Conservation (phyloP, 257 asterid genomes). For the Scutellaria baicalensis region DNA sequence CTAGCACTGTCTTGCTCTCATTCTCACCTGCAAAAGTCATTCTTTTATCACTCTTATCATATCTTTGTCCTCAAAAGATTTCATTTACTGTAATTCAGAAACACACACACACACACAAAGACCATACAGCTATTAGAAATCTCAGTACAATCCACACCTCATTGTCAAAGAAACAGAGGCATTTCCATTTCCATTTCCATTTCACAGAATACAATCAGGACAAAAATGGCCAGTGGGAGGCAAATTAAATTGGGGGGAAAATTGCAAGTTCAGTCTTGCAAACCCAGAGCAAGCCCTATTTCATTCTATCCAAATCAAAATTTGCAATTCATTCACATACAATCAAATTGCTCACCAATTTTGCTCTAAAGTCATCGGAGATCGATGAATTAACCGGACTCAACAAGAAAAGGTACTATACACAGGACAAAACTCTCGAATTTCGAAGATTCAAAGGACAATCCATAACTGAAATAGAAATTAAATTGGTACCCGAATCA, state of each 20-base stretch:
- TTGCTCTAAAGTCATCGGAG: no score
- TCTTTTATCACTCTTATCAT: neutral
- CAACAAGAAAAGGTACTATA: no score
- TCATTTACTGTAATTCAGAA: neutral
- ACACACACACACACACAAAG: neutral
- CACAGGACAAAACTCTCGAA: no score
- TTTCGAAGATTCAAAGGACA: no score
- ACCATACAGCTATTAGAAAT: neutral
- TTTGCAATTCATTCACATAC: no score
- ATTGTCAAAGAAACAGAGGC: neutral
- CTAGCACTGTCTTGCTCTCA: slow-evolving; percentile 61
- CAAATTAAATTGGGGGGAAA: no score
- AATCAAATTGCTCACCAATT: no score
- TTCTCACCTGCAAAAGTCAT: slow-evolving; percentile 46
- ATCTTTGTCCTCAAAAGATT: neutral
- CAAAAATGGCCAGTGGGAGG: neutral
- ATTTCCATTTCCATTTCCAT: neutral
- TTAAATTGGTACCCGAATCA: slow-evolving; percentile 9
- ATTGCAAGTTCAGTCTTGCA: no score
- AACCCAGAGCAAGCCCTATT: no score
- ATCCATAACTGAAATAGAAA: neutral
- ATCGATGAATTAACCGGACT: no score
- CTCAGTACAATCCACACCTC: neutral
- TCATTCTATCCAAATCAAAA: no score
- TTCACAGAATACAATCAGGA: neutral